Evolutionary conservation across 1,284 basidiomycete species (phyloP).

Genomic region (Cystobasidium sp.): DNA sequence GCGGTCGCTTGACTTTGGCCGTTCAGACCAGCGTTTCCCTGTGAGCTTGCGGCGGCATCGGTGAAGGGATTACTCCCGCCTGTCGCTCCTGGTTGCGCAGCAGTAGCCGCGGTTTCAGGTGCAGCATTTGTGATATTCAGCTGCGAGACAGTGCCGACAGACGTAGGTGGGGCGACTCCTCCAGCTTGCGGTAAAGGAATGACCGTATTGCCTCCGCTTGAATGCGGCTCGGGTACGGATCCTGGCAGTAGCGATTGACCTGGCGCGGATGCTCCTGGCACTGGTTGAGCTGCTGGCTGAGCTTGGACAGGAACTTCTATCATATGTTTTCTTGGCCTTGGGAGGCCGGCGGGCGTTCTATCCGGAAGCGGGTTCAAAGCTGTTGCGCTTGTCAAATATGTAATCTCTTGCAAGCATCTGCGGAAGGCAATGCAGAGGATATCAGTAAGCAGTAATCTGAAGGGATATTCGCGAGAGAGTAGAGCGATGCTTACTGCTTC

Average conservation of each 20-base stretch:
- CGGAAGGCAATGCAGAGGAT: slow-evolving; percentile 57
- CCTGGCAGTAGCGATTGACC: slow-evolving; percentile 18
- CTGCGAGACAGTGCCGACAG: slow-evolving; percentile 12
- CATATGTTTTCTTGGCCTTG: slow-evolving; percentile 51
- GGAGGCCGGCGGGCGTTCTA: slow-evolving; percentile 50
- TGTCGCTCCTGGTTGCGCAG: neutral
- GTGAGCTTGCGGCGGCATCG: neutral
- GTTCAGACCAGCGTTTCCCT: neutral
- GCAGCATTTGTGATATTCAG: slow-evolving; percentile 12
- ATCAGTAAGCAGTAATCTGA: neutral
- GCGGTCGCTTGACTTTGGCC: neutral
- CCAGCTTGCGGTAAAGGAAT: slow-evolving; percentile 9
- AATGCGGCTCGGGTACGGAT: slow-evolving; percentile 12
- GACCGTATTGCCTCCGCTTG: slow-evolving; percentile 22
- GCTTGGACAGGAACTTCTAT: slow-evolving; percentile 45
- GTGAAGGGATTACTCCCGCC: slow-evolving; percentile 5
- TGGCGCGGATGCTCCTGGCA: slow-evolving; percentile 3
- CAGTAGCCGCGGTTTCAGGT: neutral
- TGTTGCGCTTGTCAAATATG: slow-evolving; percentile 93
- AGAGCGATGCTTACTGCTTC: slow-evolving; percentile 74
- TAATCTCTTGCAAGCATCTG: slow-evolving; percentile 90
- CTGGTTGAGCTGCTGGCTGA: slow-evolving; percentile 7
- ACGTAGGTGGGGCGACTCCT: slow-evolving; percentile 9
- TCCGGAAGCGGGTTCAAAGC: slow-evolving; percentile 91
- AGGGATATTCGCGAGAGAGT: neutral